Conservation (phyloP, 2,329 filamentous ascomycete genomes). For the Tolypocladium nubicola region DNA sequence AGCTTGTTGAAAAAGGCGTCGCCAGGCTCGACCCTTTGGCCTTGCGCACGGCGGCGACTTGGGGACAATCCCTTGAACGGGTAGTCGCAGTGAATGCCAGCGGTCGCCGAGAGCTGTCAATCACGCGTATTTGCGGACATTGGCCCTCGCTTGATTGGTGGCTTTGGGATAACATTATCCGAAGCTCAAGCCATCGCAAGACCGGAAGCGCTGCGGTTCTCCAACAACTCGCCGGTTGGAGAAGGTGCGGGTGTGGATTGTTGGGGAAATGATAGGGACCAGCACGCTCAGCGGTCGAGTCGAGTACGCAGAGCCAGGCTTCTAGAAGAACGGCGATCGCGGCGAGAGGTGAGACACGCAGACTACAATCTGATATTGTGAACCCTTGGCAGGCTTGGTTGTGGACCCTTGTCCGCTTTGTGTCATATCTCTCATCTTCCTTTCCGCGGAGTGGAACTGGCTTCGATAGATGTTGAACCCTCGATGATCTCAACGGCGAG, state of each 20-base stretch:
- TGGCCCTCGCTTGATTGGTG: neutral
- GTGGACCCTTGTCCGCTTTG: neutral
- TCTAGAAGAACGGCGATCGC: neutral
- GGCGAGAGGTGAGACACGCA: neutral
- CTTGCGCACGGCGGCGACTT: neutral
- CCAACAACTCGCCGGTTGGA: neutral
- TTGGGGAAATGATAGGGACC: neutral
- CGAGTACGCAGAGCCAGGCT: neutral
- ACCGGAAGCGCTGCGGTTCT: neutral
- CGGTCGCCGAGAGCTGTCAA: neutral
- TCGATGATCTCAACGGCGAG: neutral
- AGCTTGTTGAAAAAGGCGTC: neutral
- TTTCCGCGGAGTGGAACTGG: neutral
- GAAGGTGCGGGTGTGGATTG: neutral
- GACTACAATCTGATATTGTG: neutral
- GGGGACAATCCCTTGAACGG: neutral
- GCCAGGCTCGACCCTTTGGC: neutral
- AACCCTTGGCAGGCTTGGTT: neutral
- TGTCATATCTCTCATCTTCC: neutral
- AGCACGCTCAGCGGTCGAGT: neutral
- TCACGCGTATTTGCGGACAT: no score
- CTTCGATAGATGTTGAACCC: neutral
- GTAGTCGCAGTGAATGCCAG: neutral
- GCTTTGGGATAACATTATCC: neutral
- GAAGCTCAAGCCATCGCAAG: neutral